Percentiles rank a stretch among this genome's conserved stretches.
These are phyloP conservation scores for Xeromyces bisporus DNA, from an alignment of 495 filamentous ascomycete species.

Conservation along the genomic window DNA sequence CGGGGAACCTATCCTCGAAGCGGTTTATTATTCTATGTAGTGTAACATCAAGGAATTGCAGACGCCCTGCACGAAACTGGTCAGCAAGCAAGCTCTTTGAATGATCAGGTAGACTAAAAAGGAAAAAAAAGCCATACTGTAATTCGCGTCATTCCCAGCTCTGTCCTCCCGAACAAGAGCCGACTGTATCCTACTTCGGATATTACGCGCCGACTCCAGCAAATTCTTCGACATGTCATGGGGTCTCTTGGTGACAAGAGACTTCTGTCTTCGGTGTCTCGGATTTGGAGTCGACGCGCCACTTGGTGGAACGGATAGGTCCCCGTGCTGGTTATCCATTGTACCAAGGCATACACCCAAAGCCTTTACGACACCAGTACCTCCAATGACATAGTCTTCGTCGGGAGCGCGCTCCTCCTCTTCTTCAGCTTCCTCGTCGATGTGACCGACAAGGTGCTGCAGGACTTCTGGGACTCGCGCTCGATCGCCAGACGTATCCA, in stretches of 20 bases:
- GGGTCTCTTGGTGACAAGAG: constrained; percentile 42
- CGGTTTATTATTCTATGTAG: constrained; percentile 80
- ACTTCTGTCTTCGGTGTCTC: constrained; percentile 25
- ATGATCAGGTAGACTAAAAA: background rate
- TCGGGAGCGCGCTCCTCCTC: constrained; percentile 63
- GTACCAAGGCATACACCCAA: constrained; percentile 80
- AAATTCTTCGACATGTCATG: constrained; percentile 87
- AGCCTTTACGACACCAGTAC: constrained; percentile 88
- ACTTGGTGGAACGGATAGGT: constrained; percentile 27
- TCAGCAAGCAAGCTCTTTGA: constrained; percentile 7
- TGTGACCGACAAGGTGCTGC: constrained; percentile 44
- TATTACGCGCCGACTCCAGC: constrained; percentile 70
- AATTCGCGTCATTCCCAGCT: constrained; percentile 48
- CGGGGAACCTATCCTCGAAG: constrained; percentile 91
- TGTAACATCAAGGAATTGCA: constrained; percentile 81
- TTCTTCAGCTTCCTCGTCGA: constrained; percentile 38
- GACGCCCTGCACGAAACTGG: constrained; percentile 36
- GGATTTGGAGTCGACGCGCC: constrained; percentile 38
- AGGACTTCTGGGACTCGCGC: constrained; percentile 46
- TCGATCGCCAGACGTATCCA: constrained; percentile 17
- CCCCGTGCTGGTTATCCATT: constrained; percentile 23
- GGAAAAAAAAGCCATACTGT: constrained; percentile 41
- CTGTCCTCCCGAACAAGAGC: constrained; percentile 64
- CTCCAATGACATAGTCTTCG: constrained; percentile 89
- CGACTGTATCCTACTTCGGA: constrained; percentile 65